phyloP scores from a whole-genome alignment of 148 eudicot species.

The Pharnaceum exiguum region DNA sequence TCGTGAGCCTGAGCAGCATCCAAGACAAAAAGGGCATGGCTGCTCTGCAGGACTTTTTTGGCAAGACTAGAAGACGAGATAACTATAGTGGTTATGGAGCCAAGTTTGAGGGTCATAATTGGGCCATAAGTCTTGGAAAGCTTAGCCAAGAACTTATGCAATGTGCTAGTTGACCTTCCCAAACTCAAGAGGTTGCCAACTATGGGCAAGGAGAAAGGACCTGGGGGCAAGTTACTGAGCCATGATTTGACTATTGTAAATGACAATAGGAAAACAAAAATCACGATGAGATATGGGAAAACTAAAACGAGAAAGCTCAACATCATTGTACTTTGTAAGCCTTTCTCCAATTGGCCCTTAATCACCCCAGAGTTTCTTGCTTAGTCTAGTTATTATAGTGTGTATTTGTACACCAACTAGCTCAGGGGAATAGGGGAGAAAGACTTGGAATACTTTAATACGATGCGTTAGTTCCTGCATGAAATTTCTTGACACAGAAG shows the following conservation, averaged over 20 bases:
- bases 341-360: too few relatives aligned
- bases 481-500: too few relatives aligned
- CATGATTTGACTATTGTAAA: not conserved
- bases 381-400: too few relatives aligned
- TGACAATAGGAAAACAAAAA: too few relatives aligned
- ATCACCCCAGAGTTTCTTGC: too few relatives aligned
- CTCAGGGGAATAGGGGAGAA: too few relatives aligned
- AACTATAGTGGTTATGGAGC: conserved; percentile 25
- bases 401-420: too few relatives aligned
- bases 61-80: conserved; percentile 30
- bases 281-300: too few relatives aligned
- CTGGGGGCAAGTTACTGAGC: conserved; percentile 16
- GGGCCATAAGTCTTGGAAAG: conserved; percentile 31
- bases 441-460: too few relatives aligned
- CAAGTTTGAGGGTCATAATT: conserved; percentile 35
- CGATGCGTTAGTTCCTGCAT: too few relatives aligned
- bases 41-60: conserved; percentile 11
- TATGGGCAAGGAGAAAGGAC: conserved; percentile 31
- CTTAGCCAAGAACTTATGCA: conserved; percentile 15
- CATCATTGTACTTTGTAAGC: too few relatives aligned
- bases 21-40: conserved; percentile 19
- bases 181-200: conserved; percentile 33
- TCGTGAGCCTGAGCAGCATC: conserved; percentile 1
- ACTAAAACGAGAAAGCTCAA: too few relatives aligned
- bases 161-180: conserved; percentile 21